A percentile compares a stretch with the other conserved stretches of the same genome.
These are phyloP conservation scores for Fennellomyces sp. DNA, from an alignment of 371 early-diverging fungal species.

Conservation along the genomic window DNA sequence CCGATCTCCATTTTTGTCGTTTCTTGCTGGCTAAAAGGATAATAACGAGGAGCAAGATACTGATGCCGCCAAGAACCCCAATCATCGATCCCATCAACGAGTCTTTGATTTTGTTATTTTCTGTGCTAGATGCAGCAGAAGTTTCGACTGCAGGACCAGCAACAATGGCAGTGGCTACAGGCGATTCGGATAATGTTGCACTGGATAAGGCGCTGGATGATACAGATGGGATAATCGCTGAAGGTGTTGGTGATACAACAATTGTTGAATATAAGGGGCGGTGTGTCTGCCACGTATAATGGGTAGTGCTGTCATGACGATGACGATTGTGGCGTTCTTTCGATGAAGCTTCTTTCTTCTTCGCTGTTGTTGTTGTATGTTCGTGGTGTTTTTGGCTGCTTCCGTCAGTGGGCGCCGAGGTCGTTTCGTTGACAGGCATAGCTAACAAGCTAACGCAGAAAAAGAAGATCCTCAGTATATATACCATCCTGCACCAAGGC, in stretches of 20 bases:
- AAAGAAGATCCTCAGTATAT: background rate
- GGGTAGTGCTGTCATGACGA: background rate
- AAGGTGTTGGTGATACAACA: background rate
- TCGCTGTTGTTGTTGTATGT: background rate
- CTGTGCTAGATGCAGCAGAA: background rate
- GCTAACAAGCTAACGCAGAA: background rate
- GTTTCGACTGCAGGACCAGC: background rate
- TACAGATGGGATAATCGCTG: background rate
- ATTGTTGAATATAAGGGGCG: background rate
- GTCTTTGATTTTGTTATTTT: background rate
- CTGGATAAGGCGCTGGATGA: background rate
- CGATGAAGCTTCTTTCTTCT: background rate
- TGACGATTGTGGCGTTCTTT: background rate
- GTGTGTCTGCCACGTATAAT: background rate
- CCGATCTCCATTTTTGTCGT: background rate
- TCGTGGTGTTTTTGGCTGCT: background rate
- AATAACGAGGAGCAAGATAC: background rate
- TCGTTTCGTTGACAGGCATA: background rate
- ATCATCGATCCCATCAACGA: constrained; percentile 6
- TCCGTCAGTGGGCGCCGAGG: background rate
- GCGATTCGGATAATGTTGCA: no score
- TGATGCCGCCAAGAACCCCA: constrained; percentile 10
- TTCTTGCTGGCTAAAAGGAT: background rate
- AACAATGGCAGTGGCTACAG: background rate
- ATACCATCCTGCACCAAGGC: background rate